Evolutionary conservation across 2,329 filamentous ascomycete species (phyloP).

Genomic region (Penicillium sp.): DNA sequence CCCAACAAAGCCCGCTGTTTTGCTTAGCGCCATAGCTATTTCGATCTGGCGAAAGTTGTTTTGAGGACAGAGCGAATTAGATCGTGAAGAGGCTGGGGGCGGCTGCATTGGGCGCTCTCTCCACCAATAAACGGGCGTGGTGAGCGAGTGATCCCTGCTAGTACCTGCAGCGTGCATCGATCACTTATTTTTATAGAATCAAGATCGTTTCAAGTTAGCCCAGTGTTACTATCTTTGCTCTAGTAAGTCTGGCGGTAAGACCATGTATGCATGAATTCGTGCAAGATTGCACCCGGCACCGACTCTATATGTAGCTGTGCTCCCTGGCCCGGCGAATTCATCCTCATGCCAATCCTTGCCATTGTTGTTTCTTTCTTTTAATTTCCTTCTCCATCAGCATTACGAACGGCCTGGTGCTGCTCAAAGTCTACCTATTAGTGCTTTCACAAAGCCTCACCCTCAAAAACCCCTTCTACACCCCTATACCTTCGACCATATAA

Average conservation of each 20-base stretch:
- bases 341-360: constrained; percentile 12
- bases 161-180: constrained; percentile 27
- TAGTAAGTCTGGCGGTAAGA: no score
- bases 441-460: neutral
- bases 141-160: constrained; percentile 17
- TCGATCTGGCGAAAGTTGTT: constrained; percentile 19
- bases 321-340: constrained; percentile 11
- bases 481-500: constrained; percentile 16
- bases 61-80: constrained; percentile 15
- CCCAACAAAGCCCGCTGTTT: constrained; percentile 24
- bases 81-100: constrained; percentile 9
- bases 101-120: constrained; percentile 21
- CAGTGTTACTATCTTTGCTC: constrained; percentile 28
- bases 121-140: constrained; percentile 22
- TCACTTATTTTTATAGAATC: constrained; percentile 28
- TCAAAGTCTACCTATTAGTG: constrained; percentile 6
- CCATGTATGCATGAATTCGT: constrained; percentile 5
- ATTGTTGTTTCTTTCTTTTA: constrained; percentile 11
- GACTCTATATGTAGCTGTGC: constrained; percentile 21
- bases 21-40: constrained; percentile 25
- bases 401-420: constrained; percentile 11
- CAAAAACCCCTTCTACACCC: neutral
- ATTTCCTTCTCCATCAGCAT: neutral
- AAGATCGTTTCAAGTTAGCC: constrained; percentile 20
- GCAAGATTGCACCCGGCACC: constrained; percentile 10